Evolutionary conservation across 108 stramenopile genomes (phyloP).

Genomic region (Schizochytrium sp.): DNA sequence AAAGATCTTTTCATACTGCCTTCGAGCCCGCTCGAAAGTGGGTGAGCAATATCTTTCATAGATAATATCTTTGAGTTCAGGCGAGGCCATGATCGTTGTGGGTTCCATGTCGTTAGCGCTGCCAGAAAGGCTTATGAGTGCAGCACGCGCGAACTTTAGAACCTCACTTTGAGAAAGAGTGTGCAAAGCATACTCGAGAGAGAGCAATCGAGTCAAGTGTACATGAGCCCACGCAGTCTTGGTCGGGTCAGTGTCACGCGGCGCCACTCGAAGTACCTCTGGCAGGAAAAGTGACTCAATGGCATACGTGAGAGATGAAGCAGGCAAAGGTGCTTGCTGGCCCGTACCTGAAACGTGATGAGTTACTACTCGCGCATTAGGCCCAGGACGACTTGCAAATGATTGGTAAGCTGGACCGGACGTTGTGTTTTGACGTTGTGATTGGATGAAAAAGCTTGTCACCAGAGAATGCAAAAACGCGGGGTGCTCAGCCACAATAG

Average conservation of each 20-base stretch:
- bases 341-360: slow-evolving; percentile 33
- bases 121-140: slow-evolving; percentile 23
- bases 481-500: slow-evolving; percentile 21
- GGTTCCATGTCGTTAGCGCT: slow-evolving; percentile 13
- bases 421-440: slow-evolving; percentile 9
- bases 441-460: slow-evolving; percentile 45
- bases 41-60: slow-evolving; percentile 32
- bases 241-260: background rate
- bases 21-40: slow-evolving; percentile 35
- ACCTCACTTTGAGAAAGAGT: slow-evolving; percentile 24
- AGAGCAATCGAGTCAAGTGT: slow-evolving; percentile 33
- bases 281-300: slow-evolving; percentile 37
- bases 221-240: slow-evolving; percentile 34
- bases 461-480: slow-evolving; percentile 53
- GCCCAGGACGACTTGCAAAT: background rate
- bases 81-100: slow-evolving; percentile 15
- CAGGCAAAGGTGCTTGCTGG: slow-evolving; percentile 5
- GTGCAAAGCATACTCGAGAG: slow-evolving; percentile 14
- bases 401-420: slow-evolving; percentile 1
- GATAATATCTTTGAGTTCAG: slow-evolving; percentile 54
- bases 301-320: background rate
- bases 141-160: slow-evolving; percentile 18
- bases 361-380: background rate
- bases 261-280: background rate
- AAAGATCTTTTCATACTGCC: slow-evolving; percentile 54